phyloP scores from a whole-genome alignment of 2,329 filamentous ascomycete species.

The Colletotrichum shisoi region DNA sequence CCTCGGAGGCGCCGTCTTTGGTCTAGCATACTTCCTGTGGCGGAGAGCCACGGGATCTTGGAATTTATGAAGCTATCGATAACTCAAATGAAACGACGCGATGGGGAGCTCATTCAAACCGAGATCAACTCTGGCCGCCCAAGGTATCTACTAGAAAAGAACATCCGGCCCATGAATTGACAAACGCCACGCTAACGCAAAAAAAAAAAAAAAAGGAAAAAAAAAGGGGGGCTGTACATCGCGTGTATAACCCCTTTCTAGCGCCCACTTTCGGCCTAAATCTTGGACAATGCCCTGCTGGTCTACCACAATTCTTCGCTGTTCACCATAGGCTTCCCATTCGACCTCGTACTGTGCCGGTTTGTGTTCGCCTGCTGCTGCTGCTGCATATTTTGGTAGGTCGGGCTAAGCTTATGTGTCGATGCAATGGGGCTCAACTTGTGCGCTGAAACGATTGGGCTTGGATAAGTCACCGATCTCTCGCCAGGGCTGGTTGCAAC shows the following conservation, averaged over 20 bases:
- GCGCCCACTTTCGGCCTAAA: neutral
- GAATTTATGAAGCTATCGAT: conserved; percentile 18
- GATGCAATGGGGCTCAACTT: conserved; percentile 26
- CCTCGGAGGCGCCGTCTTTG: conserved; percentile 32
- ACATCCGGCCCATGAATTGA: conserved; percentile 12
- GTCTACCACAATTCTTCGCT: conserved; percentile 35
- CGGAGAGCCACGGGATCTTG: conserved; percentile 13
- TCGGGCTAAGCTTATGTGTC: conserved; percentile 24
- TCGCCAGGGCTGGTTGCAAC: conserved; percentile 32
- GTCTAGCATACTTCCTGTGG: conserved; percentile 24
- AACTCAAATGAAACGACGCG: neutral
- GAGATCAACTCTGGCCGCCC: conserved; percentile 36
- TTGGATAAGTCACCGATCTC: conserved; percentile 34
- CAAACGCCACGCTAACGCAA: conserved; percentile 31
- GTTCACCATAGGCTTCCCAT: conserved; percentile 34
- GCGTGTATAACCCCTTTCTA: neutral
- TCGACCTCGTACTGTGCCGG: conserved; percentile 17
- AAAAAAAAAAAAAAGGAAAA: conserved; percentile 22
- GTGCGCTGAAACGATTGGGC: conserved; percentile 29
- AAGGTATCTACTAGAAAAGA: conserved; percentile 15
- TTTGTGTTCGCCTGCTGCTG: conserved; percentile 17
- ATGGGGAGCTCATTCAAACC: neutral
- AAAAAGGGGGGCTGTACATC: conserved; percentile 12
- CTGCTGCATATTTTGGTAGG: conserved; percentile 15
- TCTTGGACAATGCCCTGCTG: neutral